A percentile compares a stretch with the other conserved stretches of the same genome.
These are phyloP conservation scores for Fusarium tupiense DNA, from an alignment of 2,329 filamentous ascomycete genomes.

Conservation along the genomic window DNA sequence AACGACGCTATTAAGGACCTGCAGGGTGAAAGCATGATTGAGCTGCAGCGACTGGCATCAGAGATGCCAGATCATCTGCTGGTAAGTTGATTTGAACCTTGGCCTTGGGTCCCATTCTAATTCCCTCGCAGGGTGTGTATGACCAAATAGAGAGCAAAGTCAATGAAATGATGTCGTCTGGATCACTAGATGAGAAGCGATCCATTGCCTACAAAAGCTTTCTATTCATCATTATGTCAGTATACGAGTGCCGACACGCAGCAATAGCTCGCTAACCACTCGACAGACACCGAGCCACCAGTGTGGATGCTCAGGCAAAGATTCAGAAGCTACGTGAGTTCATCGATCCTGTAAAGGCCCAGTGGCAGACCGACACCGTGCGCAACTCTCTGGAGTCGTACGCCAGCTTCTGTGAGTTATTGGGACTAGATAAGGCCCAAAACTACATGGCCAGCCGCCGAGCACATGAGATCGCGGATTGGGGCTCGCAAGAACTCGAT, in stretches of 20 bases:
- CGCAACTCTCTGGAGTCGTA: slow-evolving; percentile 78
- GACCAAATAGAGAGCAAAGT: slow-evolving; percentile 86
- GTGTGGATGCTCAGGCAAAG: slow-evolving; percentile 76
- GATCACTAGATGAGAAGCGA: slow-evolving; percentile 81
- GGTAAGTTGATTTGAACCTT: slow-evolving; percentile 53
- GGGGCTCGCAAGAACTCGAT: slow-evolving; percentile 82
- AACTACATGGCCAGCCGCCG: slow-evolving; percentile 78
- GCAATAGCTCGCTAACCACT: slow-evolving; percentile 19
- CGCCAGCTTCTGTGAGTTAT: slow-evolving; percentile 78
- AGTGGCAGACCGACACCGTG: slow-evolving; percentile 80
- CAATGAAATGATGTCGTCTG: slow-evolving; percentile 78
- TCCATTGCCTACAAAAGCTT: slow-evolving; percentile 89
- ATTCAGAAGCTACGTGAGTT: slow-evolving; percentile 79
- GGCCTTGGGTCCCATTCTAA: slow-evolving; percentile 2
- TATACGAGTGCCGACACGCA: background rate
- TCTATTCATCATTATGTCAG: slow-evolving; percentile 88
- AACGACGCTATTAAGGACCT: slow-evolving; percentile 91
- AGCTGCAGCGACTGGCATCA: slow-evolving; percentile 87
- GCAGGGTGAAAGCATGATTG: slow-evolving; percentile 83
- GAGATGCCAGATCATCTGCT: slow-evolving; percentile 93
- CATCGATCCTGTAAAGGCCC: slow-evolving; percentile 80
- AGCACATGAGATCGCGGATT: slow-evolving; percentile 82
- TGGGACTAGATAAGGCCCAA: slow-evolving; percentile 83
- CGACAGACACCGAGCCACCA: slow-evolving; percentile 78
- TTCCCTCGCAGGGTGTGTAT: slow-evolving; percentile 73